phyloP scores from a whole-genome alignment of 495 filamentous ascomycete species.

The Monascus purpureus region DNA sequence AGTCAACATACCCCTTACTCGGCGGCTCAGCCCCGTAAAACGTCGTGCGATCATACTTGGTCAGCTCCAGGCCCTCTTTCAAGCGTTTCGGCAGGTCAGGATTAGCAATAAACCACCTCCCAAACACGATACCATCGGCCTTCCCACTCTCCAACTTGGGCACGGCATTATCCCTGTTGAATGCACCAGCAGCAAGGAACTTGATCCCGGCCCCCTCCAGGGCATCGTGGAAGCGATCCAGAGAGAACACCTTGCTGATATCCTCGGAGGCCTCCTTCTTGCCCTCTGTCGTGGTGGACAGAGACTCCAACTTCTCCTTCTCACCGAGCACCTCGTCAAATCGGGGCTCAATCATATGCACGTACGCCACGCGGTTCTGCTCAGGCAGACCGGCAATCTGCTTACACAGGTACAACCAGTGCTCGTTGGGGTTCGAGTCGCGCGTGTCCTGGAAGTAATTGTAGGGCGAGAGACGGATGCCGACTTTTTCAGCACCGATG shows the following conservation, averaged over 20 bases:
- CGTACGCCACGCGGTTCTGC: constrained; percentile 17
- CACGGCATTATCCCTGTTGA: constrained; percentile 14
- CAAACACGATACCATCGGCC: constrained; percentile 37
- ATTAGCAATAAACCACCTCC: constrained; percentile 50
- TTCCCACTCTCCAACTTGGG: constrained; percentile 10
- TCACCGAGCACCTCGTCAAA: constrained; percentile 36
- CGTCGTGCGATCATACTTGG: constrained; percentile 37
- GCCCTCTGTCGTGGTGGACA: constrained; percentile 11
- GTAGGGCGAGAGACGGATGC: constrained; percentile 33
- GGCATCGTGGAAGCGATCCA: constrained; percentile 14
- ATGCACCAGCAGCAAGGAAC: constrained; percentile 20
- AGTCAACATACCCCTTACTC: constrained; percentile 49
- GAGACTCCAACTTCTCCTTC: no score
- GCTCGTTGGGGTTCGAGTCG: constrained; percentile 15
- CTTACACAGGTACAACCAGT: constrained; percentile 14
- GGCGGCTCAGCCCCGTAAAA: constrained; percentile 40
- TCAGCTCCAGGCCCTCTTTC: constrained; percentile 38
- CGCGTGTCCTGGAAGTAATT: constrained; percentile 34
- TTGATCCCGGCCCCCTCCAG: constrained; percentile 16
- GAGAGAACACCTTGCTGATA: constrained; percentile 1
- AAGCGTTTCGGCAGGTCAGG: constrained; percentile 52
- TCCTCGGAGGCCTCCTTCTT: constrained; percentile 6
- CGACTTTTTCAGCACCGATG: constrained; percentile 18
- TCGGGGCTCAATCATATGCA: constrained; percentile 27
- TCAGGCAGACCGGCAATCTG: constrained; percentile 9